phyloP scores from a whole-genome alignment of 176 grass and related monocot species.

The Chloris gayana region DNA sequence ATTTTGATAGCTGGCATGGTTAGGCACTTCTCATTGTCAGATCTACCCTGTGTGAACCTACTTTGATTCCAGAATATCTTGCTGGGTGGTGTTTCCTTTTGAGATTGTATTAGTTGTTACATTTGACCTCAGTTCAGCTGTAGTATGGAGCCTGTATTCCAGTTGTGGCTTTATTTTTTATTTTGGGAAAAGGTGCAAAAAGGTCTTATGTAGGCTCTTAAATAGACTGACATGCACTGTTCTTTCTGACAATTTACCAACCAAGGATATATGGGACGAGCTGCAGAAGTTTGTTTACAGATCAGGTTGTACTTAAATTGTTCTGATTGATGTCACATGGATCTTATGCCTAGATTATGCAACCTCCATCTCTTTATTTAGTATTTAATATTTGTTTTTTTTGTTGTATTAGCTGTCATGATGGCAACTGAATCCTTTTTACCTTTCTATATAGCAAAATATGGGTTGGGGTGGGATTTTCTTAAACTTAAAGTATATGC shows the following conservation, averaged over 20 bases:
- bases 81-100: background rate
- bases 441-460: conserved; percentile 5
- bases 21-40: conserved; percentile 5
- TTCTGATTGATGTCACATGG: conserved; percentile 1
- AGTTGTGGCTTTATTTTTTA: background rate
- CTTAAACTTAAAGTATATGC: background rate
- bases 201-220: background rate
- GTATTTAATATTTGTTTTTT: background rate
- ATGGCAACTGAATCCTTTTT: conserved; percentile 6
- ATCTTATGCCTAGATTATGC: background rate
- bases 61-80: conserved; percentile 11
- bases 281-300: conserved; percentile 8
- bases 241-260: background rate
- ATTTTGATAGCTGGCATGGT: conserved; percentile 19
- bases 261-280: background rate
- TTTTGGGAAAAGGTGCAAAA: background rate
- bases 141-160: background rate
- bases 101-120: conserved; percentile 13
- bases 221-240: background rate
- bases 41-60: conserved; percentile 12
- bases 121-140: background rate
- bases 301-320: background rate
- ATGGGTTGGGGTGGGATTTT: background rate
- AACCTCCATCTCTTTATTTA: background rate
- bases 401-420: background rate